Conservation (phyloP, 441 rosid genomes). For the Gossypium laxum region DNA sequence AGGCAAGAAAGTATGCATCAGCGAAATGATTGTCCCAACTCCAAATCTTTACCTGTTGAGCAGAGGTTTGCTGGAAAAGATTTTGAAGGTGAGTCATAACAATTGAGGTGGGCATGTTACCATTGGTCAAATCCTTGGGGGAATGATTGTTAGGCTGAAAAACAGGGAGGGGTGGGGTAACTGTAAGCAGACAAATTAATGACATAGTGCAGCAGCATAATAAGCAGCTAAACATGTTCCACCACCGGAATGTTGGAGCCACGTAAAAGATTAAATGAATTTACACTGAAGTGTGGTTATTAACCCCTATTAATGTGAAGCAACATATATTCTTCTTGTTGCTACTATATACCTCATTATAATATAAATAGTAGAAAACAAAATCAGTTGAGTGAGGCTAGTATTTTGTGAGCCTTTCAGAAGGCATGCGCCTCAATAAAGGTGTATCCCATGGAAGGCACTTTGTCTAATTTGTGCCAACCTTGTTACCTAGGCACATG, state of each 20-base stretch:
- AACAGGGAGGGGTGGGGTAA: background rate
- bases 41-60: conserved; percentile 64
- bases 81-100: conserved; percentile 81
- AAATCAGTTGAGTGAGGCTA: background rate
- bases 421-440: background rate
- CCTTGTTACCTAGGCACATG: background rate
- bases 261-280: background rate
- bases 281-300: background rate
- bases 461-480: background rate
- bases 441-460: background rate
- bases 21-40: conserved; percentile 3
- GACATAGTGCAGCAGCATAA: background rate
- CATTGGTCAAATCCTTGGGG: conserved; percentile 43
- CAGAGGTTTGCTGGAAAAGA: conserved; percentile 71
- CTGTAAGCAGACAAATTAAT: background rate
- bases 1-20: background rate
- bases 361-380: background rate
- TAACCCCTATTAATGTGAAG: background rate
- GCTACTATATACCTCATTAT: background rate
- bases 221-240: background rate
- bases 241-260: background rate
- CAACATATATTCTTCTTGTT: background rate
- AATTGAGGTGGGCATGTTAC: conserved; percentile 30
- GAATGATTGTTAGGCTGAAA: conserved; percentile 51
- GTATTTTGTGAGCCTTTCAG: background rate